phyloP scores from a whole-genome alignment of 179 eudicot genomes.

The Camellia oleifera region DNA sequence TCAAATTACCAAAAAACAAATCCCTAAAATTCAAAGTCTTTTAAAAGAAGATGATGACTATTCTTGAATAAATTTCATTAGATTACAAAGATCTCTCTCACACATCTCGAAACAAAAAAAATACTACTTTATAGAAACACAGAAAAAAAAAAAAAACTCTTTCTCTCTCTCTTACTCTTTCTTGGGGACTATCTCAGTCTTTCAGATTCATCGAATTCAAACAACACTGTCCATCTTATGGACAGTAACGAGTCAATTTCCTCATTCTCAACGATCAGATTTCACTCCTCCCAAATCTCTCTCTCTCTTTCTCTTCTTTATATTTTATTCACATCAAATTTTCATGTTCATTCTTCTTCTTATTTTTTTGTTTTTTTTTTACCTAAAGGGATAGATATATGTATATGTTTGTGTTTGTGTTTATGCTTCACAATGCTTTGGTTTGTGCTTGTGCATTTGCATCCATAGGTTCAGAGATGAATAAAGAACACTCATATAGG shows the following conservation, averaged over 20 bases:
- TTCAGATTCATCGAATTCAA: neutral
- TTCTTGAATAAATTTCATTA: too few relatives aligned
- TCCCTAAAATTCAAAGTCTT: too few relatives aligned
- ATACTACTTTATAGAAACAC: neutral
- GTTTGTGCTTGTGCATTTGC: slow-evolving; percentile 1
- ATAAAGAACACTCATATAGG: neutral
- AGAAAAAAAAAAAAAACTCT: neutral
- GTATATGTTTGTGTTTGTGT: neutral
- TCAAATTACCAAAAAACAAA: too few relatives aligned
- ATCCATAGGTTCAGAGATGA: slow-evolving; percentile 20
- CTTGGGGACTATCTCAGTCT: neutral
- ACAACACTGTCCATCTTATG: too few relatives aligned
- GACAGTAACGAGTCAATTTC: too few relatives aligned
- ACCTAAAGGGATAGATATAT: neutral
- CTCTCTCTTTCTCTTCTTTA: too few relatives aligned
- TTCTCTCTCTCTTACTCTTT: neutral
- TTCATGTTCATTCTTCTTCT: too few relatives aligned
- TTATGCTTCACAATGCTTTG: slow-evolving; percentile 12
- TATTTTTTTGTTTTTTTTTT: too few relatives aligned
- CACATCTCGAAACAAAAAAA: neutral
- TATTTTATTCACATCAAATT: too few relatives aligned
- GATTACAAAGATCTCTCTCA: neutral
- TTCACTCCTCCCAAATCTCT: neutral
- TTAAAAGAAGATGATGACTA: too few relatives aligned
- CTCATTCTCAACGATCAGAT: neutral